Conservation (phyloP, 768 basidiomycete species). For the Polyporus arcularius region DNA sequence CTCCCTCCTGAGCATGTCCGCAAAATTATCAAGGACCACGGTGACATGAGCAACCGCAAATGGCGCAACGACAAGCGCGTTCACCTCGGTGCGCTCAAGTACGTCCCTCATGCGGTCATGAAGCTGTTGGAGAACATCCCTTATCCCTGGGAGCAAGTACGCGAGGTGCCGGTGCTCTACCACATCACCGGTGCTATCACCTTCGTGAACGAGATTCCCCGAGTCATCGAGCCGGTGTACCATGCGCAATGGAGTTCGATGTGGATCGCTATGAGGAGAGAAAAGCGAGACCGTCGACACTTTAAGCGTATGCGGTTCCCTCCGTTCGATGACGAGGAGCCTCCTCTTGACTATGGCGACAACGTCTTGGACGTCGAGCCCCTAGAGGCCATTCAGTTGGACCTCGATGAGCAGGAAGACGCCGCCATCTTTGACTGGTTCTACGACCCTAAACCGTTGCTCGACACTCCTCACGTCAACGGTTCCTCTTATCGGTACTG, state of each 20-base stretch:
- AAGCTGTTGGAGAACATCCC: constrained; percentile 99
- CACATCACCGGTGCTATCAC: constrained; percentile 99
- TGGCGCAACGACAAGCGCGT: constrained; percentile 99
- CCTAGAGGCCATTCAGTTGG: constrained; percentile 95
- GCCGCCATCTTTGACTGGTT: constrained; percentile 94
- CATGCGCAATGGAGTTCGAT: constrained; percentile 99
- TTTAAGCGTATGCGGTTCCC: constrained; percentile 99
- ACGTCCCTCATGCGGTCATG: constrained; percentile 99
- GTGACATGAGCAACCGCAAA: constrained; percentile 99
- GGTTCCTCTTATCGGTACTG: constrained; percentile 93
- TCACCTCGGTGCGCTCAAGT: constrained; percentile 96
- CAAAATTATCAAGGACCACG: constrained; percentile 99
- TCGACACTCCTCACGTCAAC: constrained; percentile 89
- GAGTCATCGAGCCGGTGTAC: constrained; percentile 95
- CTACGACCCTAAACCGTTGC: constrained; percentile 93
- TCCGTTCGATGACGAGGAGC: constrained; percentile 99
- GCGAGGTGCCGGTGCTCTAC: constrained; percentile 97
- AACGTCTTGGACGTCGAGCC: constrained; percentile 98
- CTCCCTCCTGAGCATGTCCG: constrained; percentile 96
- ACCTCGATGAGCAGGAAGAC: constrained; percentile 92
- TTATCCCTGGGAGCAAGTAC: constrained; percentile 98
- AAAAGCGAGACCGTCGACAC: constrained; percentile 97
- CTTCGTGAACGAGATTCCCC: constrained; percentile 97
- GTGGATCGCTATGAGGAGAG: constrained; percentile 99
- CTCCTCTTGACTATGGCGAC: constrained; percentile 98